phyloP scores from a whole-genome alignment of 2,329 filamentous ascomycete species.

The Cadophora sp. region DNA sequence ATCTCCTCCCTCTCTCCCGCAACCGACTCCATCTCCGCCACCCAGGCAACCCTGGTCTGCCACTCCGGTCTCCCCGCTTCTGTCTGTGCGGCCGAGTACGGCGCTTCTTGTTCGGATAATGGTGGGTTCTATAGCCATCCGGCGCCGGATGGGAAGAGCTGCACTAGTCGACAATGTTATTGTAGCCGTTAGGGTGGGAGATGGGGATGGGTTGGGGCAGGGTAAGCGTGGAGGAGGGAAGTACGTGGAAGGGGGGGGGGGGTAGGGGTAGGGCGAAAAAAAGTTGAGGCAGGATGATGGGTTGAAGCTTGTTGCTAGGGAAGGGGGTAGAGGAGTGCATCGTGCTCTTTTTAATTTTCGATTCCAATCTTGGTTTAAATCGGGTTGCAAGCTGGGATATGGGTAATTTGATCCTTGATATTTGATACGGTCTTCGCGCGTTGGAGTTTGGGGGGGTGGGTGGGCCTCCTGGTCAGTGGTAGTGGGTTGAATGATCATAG shows the following conservation, averaged over 20 bases:
- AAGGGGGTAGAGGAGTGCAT: too few species aligned
- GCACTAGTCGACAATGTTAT: constrained; percentile 20
- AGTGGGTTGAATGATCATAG: too few species aligned
- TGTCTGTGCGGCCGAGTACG: constrained; percentile 6
- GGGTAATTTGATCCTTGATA: too few species aligned
- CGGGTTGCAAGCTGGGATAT: too few species aligned
- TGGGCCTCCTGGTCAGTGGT: neutral
- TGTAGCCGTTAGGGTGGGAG: neutral
- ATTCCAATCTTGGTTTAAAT: too few species aligned
- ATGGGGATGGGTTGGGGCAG: neutral
- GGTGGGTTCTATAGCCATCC: constrained; percentile 21
- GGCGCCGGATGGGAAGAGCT: constrained; percentile 12
- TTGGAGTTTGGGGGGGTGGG: neutral
- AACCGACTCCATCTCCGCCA: neutral
- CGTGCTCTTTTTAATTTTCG: too few species aligned
- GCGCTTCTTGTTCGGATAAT: constrained; percentile 7
- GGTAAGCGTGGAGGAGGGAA: too few species aligned
- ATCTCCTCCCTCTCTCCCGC: neutral
- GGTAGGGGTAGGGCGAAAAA: neutral
- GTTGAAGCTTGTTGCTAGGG: too few species aligned
- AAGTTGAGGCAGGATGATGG: too few species aligned
- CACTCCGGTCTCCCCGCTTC: constrained; percentile 11
- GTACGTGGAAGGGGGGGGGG: neutral
- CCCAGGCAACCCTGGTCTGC: neutral
- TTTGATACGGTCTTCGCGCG: neutral